Percentiles rank a stretch among this genome's conserved stretches.
Conservation (phyloP, 2,329 filamentous ascomycete genomes). For the Ophiostoma quercus region DNA sequence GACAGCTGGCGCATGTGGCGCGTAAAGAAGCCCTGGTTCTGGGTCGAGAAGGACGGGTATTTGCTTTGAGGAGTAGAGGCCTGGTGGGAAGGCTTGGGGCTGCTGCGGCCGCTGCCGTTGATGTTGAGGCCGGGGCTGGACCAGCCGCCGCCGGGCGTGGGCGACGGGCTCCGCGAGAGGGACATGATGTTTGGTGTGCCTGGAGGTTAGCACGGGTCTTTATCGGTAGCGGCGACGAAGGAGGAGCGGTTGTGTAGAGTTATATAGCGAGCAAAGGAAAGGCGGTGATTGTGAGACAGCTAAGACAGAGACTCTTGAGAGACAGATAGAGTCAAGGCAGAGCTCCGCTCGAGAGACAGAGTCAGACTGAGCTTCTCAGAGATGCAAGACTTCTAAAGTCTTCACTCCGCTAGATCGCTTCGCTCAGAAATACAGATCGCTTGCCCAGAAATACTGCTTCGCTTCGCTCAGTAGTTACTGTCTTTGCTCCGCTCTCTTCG, state of each 20-base stretch:
- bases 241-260: constrained; percentile 17
- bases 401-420: too few relatives aligned
- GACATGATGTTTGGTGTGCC: constrained; percentile 66
- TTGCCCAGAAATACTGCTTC: too few relatives aligned
- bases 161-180: constrained; percentile 81
- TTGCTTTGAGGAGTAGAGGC: constrained; percentile 41
- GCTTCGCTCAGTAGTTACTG: too few relatives aligned
- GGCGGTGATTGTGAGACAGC: neutral
- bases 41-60: constrained; percentile 73
- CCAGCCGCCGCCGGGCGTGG: constrained; percentile 80
- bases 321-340: neutral
- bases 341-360: too few relatives aligned
- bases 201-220: constrained; percentile 28
- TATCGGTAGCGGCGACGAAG: constrained; percentile 16
- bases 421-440: too few relatives aligned
- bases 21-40: constrained; percentile 81
- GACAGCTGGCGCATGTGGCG: constrained; percentile 78
- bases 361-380: too few relatives aligned
- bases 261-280: too few relatives aligned
- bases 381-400: too few relatives aligned
- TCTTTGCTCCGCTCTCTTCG: too few relatives aligned
- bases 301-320: neutral
- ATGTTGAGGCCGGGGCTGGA: constrained; percentile 43
- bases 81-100: constrained; percentile 42
- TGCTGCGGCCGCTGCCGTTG: constrained; percentile 21